Evolutionary conservation across 441 rosid species (phyloP).

Genomic region (Macaranga tanarius): DNA sequence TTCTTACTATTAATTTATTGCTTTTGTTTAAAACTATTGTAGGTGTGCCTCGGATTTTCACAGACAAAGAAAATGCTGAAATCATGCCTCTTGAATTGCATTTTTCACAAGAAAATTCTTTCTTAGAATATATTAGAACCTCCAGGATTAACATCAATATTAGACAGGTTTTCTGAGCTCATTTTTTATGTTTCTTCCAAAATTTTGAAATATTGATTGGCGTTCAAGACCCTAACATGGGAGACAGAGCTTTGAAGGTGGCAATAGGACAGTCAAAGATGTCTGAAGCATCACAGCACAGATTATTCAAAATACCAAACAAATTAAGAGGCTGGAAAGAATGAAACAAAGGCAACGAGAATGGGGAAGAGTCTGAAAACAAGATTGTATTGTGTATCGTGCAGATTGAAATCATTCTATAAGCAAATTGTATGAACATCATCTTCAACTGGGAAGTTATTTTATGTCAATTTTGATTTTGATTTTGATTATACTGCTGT

Average conservation of each 20-base stretch:
- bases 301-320: not conserved
- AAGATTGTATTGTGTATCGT: not conserved
- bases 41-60: conserved; percentile 87
- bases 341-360: not conserved
- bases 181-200: not conserved
- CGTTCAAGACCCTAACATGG: not conserved
- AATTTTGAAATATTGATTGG: not conserved
- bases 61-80: conserved; percentile 59
- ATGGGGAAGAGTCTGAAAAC: no score
- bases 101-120: conserved; percentile 38
- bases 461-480: not conserved
- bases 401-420: not conserved
- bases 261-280: not conserved
- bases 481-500: not conserved
- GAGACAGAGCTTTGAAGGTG: not conserved
- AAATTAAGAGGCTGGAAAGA: not conserved
- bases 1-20: conserved; percentile 2
- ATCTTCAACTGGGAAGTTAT: not conserved
- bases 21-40: conserved; percentile 18
- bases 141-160: conserved; percentile 89
- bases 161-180: conserved; percentile 67
- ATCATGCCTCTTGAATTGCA: conserved; percentile 55
- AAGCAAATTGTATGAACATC: not conserved
- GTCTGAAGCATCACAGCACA: not conserved
- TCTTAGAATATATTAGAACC: conserved; percentile 61